Evolutionary conservation across 805 yeast species (phyloP).

Genomic region (Kluyveromyces starmeri): DNA sequence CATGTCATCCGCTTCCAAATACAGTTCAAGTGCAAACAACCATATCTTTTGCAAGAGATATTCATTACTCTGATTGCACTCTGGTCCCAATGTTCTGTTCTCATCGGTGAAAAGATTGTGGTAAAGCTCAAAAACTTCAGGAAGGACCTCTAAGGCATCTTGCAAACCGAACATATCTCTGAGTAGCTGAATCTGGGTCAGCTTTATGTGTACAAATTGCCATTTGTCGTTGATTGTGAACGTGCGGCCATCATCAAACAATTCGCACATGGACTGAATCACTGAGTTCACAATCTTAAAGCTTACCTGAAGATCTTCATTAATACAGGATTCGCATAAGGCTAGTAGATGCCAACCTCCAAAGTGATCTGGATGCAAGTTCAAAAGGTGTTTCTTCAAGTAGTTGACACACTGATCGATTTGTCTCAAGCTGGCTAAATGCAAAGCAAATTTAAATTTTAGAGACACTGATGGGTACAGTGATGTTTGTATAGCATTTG

Average conservation of each 20-base stretch:
- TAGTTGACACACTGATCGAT: conserved; percentile 36
- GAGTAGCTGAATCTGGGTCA: conserved; percentile 64
- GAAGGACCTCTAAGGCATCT: conserved; percentile 53
- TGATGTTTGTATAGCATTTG: conserved; percentile 17
- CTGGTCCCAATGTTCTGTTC: conserved; percentile 9
- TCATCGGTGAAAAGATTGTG: conserved; percentile 36
- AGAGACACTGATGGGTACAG: conserved; percentile 6
- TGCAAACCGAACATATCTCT: conserved; percentile 52
- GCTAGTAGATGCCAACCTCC: conserved; percentile 61
- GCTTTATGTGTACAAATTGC: conserved; percentile 57
- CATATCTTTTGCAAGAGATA: conserved; percentile 53
- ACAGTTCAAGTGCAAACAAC: conserved; percentile 65
- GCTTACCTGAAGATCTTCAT: conserved; percentile 47
- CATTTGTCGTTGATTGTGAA: conserved; percentile 26
- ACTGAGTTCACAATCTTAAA: conserved; percentile 49
- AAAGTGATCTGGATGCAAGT: conserved; percentile 44
- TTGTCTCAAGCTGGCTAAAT: conserved; percentile 37
- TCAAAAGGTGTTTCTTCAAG: conserved; percentile 40
- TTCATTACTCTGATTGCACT: conserved; percentile 23
- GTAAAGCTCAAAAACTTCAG: conserved; percentile 55
- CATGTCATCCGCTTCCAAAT: conserved; percentile 43
- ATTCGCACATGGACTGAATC: conserved; percentile 35
- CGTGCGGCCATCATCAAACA: conserved; percentile 10
- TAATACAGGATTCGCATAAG: conserved; percentile 46
- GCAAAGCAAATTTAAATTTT: conserved; percentile 40